Evolutionary conservation across 2,329 filamentous ascomycete genomes (phyloP), one percentile per base, ranked within the genome.

Genomic region (Pseudocercospora vitis): DNA sequence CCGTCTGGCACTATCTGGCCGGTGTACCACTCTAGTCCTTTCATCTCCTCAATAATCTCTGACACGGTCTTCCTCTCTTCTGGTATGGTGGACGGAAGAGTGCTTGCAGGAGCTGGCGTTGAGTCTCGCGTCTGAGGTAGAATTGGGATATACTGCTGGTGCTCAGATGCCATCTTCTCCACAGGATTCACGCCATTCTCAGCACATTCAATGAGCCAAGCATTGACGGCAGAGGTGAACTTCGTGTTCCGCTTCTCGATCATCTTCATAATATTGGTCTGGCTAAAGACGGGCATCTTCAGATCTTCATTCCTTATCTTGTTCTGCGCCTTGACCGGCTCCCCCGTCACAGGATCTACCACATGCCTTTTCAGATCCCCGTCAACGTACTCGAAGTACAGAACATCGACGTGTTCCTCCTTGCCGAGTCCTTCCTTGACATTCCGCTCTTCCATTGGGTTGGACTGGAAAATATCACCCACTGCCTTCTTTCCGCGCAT

Each of bases 1-100:
- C 94, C 94, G 62, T 95, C 88, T 0, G 91, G 90, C 0, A 97
- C 91, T 59, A 99, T 91, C 71, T 99, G 94, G 0, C 86, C 86
- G 3, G 85, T 88, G 66, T 99, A 99, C 89, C 91, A 95, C 19
- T 91, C 79, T 63, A 87, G 82, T 7, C 83, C 81, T 64, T 89
- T 90, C 29, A 99, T 83, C 66, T 96, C 89, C 24, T 84, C 78
- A 2, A 99, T 79, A 28, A 99, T 97, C 48, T 95, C 88, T 0
- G 88, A 80, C 24, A 99, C 89, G 1, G 81, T 78, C 66, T 89
- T 87, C 39, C 94, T 81, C 59, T 95, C 88, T 42, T 80, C 83
- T 0, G 92, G 92, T 47, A 97, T 95, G 1, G 78, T 80, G 26
- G 81, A 78, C 0, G 89, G 89, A 16, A 90, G 68, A 0, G 76